Base-by-base conservation (phyloP, 345 rosid species). In the Pugionium cornutum region DNA sequence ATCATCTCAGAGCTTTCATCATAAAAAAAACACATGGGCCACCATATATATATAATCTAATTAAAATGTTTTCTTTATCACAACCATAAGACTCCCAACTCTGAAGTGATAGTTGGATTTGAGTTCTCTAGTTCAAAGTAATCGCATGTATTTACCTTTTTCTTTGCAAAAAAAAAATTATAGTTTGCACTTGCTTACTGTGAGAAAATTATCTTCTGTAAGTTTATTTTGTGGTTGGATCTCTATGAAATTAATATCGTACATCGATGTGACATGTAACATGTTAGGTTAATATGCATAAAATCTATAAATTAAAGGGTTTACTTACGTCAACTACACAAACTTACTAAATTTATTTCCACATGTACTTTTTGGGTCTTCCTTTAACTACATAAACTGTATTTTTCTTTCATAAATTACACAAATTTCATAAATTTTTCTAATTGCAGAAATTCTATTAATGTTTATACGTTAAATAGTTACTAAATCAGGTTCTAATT, bases 1-100 rank as follows among this genome's bases (percentile, higher is more conserved):
- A 65, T 53, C 69, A 64, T 53, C 35, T 65, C 53, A 34, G 26
- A 53, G 61, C 36, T 27, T 65, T 53, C 26, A 65, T 32, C 8
- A 63, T 32, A 33, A 26, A 26, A 36, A 53, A 42, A 65, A 53
- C 69, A n/a, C 32, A 41, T 41, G 69, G 69, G 51, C 30, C 42
- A 64, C 41, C 41, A 52, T 32, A 52, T 18, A 18, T 18, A 18
- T 18, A 18, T 18, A 18, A 37, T 37, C 41, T 18, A 52, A 42
- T 42, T 53, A 53, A 25, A 42, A 53, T 52, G 5, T 7, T 30
- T 11, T 58, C 49, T 58, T 40, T 37, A n/a, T 39, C 45, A 37
- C 58, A 50, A 47, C 29, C 44, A 61, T 34, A 61, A 46, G 53
- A 46, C 63, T 7, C 39, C 33, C 55, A 10, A 47, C 44, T 37